Base-by-base conservation (phyloP, 768 basidiomycete genomes). In the Boletellus emodensis region DNA sequence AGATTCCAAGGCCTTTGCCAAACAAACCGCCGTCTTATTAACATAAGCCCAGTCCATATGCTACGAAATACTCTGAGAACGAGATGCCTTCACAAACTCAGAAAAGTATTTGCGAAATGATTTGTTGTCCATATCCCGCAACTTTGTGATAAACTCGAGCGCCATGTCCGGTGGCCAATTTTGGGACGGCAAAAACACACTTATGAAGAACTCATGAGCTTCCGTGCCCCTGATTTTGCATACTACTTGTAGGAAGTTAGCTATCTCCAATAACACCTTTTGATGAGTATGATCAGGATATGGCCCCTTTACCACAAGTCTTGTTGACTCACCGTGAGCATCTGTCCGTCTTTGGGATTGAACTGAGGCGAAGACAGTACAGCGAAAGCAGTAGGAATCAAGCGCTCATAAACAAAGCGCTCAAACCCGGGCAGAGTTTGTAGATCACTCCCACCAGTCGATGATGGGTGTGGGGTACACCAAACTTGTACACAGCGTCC, bases 221-320 rank as follows among this genome's bases (percentile, higher is more conserved):
- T 98, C 95, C 44, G 80, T 69, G 1, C 90, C 90, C 55, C 96
- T 75, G 12, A 82, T 84, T 63, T 82, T 84, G 56, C 82, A 80
- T 8, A 95, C 78, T 0, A 80, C 75, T 63, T 96, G 90, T 36
- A 97, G 72, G 41, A 98, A 78, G 59, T 81, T 84, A 40, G 89
- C 87, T 48, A 97, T 86, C 65, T 99, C 96, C 57, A 89, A 82
- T 18, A 97, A 73, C 46, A 94, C 87, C 94, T 97, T 97, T 55
- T 30, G 59, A 15, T 24, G 12, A 41, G 37, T 6, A 1, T 26
- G 11, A 15, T 38, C 39, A 49, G 46, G 40, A 41, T 1, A 9
- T 9, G 9, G 9, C 40, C 7, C 3, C 6, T 30, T 30, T 2
- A 26, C 35, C 26, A 22, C 41, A 42, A 38, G 34, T 39, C 39